phyloP scores from a whole-genome alignment of 2,329 filamentous ascomycete genomes.

The Botrytis squamosa region DNA sequence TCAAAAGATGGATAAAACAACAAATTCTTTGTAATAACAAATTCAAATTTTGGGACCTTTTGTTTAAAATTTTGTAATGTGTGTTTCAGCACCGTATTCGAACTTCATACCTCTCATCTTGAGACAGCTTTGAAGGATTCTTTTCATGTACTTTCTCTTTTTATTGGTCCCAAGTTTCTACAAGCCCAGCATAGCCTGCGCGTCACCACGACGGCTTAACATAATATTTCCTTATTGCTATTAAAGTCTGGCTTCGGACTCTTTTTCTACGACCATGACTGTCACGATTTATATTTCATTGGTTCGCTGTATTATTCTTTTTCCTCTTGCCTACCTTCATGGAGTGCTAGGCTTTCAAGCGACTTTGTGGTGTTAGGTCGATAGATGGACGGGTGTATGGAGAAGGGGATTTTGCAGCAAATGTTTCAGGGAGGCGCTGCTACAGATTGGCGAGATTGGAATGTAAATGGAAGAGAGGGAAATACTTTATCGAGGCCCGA shows the following conservation, averaged over 20 bases:
- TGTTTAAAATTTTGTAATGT: constrained; percentile 23
- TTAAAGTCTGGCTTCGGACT: constrained; percentile 4
- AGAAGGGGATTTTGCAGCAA: neutral
- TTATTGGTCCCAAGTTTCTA: neutral
- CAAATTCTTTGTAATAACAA: constrained; percentile 21
- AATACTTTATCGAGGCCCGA: neutral
- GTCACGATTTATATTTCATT: constrained; percentile 11
- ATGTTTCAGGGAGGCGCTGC: neutral
- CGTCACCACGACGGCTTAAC: constrained; percentile 10
- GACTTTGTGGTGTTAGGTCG: constrained; percentile 4
- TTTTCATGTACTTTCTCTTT: constrained; percentile 21
- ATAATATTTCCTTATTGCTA: constrained; percentile 11
- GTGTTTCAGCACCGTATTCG: constrained; percentile 17
- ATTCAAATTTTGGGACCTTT: constrained; percentile 21
- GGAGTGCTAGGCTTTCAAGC: neutral
- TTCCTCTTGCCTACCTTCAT: neutral
- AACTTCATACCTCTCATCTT: constrained; percentile 21
- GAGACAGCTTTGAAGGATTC: constrained; percentile 18
- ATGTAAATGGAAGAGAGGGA: neutral
- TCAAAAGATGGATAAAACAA: constrained; percentile 13
- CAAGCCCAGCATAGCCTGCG: constrained; percentile 5
- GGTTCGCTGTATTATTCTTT: constrained; percentile 14
- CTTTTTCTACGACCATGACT: constrained; percentile 20
- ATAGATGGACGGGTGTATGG: neutral
- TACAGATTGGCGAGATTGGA: neutral